A percentile compares a stretch with the other conserved stretches of the same genome.
These are phyloP conservation scores for Eucalyptus marginata DNA, from an alignment of 345 rosid genomes.

Conservation along the genomic window DNA sequence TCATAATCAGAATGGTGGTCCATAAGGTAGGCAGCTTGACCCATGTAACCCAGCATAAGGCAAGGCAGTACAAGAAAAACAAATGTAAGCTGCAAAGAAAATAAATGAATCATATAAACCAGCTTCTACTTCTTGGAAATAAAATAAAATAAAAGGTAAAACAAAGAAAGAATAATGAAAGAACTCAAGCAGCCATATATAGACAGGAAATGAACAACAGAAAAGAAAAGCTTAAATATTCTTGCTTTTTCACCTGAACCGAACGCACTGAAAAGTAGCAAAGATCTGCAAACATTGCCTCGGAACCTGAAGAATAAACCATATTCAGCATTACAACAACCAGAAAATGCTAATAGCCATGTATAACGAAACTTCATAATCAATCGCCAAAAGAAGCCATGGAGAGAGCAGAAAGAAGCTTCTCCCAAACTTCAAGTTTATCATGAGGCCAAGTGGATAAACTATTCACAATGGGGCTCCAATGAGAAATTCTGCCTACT, in stretches of 20 bases:
- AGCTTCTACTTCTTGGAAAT: background rate
- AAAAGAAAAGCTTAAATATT: background rate
- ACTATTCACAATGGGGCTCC: background rate
- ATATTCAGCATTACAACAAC: background rate
- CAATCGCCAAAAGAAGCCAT: background rate
- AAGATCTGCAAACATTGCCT: slow-evolving; percentile 99
- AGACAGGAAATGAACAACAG: background rate
- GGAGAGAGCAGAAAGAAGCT: background rate
- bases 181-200: background rate
- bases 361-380: background rate
- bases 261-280: slow-evolving; percentile 96
- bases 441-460: background rate
- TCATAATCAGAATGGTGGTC: slow-evolving; percentile 38
- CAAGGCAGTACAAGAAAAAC: slow-evolving; percentile 91
- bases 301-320: slow-evolving; percentile 59
- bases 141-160: background rate
- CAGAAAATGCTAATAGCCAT: background rate
- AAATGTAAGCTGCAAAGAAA: slow-evolving; percentile 89
- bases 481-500: background rate
- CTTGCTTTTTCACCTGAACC: slow-evolving; percentile 58
- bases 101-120: slow-evolving; percentile 17
- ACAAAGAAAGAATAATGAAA: background rate
- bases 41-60: slow-evolving; percentile 93
- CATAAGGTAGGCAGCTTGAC: slow-evolving; percentile 97
- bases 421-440: background rate